Percentiles rank a stretch among this genome's conserved stretches.
phyloP scores from a whole-genome alignment of 805 yeast species.

The Saccharomycopsis oosterbeekiorum region DNA sequence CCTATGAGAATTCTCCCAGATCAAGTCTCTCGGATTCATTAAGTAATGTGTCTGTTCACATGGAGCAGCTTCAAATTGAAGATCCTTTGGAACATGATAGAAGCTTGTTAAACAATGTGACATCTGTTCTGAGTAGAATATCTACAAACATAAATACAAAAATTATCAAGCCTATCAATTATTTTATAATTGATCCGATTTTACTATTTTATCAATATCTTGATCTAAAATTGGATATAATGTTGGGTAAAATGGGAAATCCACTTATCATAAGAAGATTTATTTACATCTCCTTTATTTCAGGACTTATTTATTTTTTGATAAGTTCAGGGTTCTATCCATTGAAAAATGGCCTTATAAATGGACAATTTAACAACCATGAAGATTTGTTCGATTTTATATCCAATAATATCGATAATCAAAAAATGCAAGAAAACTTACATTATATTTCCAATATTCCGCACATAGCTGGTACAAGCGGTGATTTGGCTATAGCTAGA shows the following conservation, averaged over 20 bases:
- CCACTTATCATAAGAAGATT: constrained; percentile 55
- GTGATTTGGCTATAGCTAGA: constrained; percentile 63
- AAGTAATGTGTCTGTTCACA: not conserved
- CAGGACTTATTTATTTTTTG: constrained; percentile 46
- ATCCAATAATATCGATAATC: constrained; percentile 41
- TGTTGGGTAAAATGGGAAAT: constrained; percentile 27
- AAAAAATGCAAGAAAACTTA: constrained; percentile 51
- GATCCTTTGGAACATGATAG: not conserved
- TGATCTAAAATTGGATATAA: constrained; percentile 39
- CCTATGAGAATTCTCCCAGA: not conserved
- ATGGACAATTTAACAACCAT: constrained; percentile 58
- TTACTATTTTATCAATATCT: not conserved
- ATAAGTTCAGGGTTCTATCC: constrained; percentile 50
- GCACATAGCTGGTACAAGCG: constrained; percentile 81
- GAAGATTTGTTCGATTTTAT: constrained; percentile 40
- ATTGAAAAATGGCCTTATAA: constrained; percentile 28
- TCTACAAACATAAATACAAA: not conserved
- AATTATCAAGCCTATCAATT: not conserved
- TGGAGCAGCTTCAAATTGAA: not conserved
- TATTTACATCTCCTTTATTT: constrained; percentile 56
- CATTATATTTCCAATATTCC: constrained; percentile 74
- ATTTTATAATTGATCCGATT: not conserved
- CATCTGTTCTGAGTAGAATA: constrained; percentile 1
- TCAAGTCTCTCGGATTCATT: not conserved
- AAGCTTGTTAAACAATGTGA: not conserved